A percentile compares a stretch with the other conserved stretches of the same genome.
Evolutionary conservation across 257 asterid species (phyloP).

Genomic region (Salvia rosmarinus): DNA sequence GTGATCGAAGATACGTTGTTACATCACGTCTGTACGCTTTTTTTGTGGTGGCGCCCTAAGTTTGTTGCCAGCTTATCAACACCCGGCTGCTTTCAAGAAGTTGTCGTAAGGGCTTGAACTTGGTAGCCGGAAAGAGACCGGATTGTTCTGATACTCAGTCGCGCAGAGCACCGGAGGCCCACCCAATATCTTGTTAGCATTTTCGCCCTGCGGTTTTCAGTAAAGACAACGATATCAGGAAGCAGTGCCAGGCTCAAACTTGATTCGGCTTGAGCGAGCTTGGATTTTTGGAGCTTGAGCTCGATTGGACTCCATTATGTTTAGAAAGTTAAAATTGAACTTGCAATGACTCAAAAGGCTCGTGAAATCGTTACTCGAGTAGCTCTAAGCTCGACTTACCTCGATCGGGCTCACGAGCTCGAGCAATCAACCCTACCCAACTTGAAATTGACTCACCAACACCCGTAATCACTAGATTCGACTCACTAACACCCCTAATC

Average conservation of each 20-base stretch:
- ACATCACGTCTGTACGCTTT: slow-evolving; percentile 4
- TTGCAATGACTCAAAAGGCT: neutral
- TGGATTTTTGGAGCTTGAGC: neutral
- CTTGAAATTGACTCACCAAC: neutral
- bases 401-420: neutral
- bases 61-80: slow-evolving; percentile 42
- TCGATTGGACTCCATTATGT: too few relatives aligned
- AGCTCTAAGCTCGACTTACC: neutral
- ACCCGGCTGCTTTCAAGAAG: slow-evolving; percentile 90
- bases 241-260: neutral
- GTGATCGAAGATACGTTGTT: neutral
- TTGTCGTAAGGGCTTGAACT: slow-evolving; percentile 83
- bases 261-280: too few relatives aligned
- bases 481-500: neutral
- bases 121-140: slow-evolving; percentile 65
- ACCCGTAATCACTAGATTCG: neutral
- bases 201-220: slow-evolving; percentile 49
- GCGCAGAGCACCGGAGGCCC: slow-evolving; percentile 48
- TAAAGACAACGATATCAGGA: neutral
- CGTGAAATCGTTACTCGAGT: neutral
- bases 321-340: too few relatives aligned
- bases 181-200: slow-evolving; percentile 36
- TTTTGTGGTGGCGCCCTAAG: neutral
- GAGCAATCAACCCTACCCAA: neutral
- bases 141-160: slow-evolving; percentile 57